Conservation (phyloP, 2,329 filamentous ascomycete species). For the Chalaropsis thielavioides region DNA sequence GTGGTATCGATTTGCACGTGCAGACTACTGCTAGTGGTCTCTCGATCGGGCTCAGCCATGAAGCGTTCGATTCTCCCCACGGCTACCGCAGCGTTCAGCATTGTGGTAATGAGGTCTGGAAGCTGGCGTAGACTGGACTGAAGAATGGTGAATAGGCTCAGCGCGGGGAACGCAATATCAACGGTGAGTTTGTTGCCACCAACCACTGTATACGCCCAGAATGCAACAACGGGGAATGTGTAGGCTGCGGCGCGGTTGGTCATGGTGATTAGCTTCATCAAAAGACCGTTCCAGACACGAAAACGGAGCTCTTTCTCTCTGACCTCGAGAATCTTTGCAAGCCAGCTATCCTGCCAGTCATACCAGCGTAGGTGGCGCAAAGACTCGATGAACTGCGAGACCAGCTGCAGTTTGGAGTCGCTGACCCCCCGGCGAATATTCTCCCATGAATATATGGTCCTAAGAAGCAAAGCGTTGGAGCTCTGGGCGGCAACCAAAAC, state of each 20-base stretch:
- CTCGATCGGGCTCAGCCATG: constrained; percentile 72
- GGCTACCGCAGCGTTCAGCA: constrained; percentile 72
- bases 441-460: constrained; percentile 38
- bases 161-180: constrained; percentile 73
- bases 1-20: constrained; percentile 24
- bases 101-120: constrained; percentile 57
- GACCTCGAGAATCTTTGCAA: constrained; percentile 51
- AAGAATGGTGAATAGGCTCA: constrained; percentile 66
- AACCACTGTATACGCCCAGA: constrained; percentile 65
- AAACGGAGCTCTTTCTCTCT: constrained; percentile 53
- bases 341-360: constrained; percentile 66
- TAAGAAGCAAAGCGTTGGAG: constrained; percentile 52
- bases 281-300: constrained; percentile 48
- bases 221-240: constrained; percentile 65
- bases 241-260: constrained; percentile 58
- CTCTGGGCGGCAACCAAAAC: constrained; percentile 39
- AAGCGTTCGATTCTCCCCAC: constrained; percentile 71
- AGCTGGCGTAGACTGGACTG: constrained; percentile 60
- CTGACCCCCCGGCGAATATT: constrained; percentile 56
- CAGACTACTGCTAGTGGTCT: constrained; percentile 23
- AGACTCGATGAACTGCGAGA: constrained; percentile 74
- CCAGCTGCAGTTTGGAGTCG: constrained; percentile 63
- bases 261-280: constrained; percentile 48
- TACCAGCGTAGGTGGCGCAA: constrained; percentile 72
- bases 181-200: constrained; percentile 54